These are phyloP conservation scores for Coemansia sp. DNA, from an alignment of 192 early-diverging fungal species.

Conservation along the genomic window DNA sequence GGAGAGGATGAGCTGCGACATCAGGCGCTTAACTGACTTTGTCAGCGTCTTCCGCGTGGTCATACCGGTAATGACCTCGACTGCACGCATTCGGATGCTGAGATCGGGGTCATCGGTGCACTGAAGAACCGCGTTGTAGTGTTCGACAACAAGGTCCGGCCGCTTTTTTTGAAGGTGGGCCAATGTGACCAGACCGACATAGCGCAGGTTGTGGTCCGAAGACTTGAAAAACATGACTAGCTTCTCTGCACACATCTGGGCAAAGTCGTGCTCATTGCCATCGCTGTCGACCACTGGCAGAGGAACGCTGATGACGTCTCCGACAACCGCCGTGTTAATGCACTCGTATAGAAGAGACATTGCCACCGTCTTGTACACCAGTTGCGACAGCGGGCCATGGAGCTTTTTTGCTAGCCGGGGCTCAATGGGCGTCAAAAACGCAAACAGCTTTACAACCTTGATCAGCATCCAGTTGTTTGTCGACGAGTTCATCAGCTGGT, in stretches of 20 bases:
- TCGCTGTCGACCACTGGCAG: slow-evolving; percentile 47
- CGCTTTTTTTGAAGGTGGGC: slow-evolving; percentile 78
- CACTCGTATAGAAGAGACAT: slow-evolving; percentile 99
- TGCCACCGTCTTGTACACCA: slow-evolving; percentile 85
- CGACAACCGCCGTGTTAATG: slow-evolving; percentile 87
- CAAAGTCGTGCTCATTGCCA: slow-evolving; percentile 54
- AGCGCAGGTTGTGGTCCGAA: slow-evolving; percentile 83
- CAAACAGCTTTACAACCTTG: slow-evolving; percentile 98
- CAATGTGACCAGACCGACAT: slow-evolving; percentile 85
- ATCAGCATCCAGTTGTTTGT: slow-evolving; percentile 99
- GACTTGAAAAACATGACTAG: slow-evolving; percentile 79
- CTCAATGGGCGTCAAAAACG: slow-evolving; percentile 85
- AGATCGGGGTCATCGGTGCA: slow-evolving; percentile 92
- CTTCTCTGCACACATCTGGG: slow-evolving; percentile 78
- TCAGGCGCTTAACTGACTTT: slow-evolving; percentile 78
- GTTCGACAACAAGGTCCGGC: slow-evolving; percentile 76
- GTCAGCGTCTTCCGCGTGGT: slow-evolving; percentile 72
- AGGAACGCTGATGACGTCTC: slow-evolving; percentile 72
- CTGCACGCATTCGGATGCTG: slow-evolving; percentile 83
- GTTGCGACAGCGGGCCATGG: slow-evolving; percentile 71
- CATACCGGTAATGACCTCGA: slow-evolving; percentile 85
- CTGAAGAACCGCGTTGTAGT: slow-evolving; percentile 77
- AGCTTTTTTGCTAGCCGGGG: slow-evolving; percentile 91
- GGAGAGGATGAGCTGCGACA: slow-evolving; percentile 69
- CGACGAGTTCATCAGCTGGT: slow-evolving; percentile 82